Base-by-base conservation (phyloP, 2,329 filamentous ascomycete species). In the Rutstroemia sydowiana region DNA sequence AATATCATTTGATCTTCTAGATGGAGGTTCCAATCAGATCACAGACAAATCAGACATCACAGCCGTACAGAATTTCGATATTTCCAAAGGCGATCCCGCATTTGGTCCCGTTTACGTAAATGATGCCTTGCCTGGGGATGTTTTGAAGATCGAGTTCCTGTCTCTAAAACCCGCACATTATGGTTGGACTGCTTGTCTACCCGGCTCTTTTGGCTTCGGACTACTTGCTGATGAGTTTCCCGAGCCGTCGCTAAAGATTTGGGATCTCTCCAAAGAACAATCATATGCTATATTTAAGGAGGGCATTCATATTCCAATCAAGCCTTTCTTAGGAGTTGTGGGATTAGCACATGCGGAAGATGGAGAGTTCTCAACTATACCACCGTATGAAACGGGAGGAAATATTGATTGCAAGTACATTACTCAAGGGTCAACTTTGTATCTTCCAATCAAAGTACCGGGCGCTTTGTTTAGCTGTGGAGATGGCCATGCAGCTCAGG, bases 331-430 rank as follows among this genome's bases (percentile, higher is more conserved):
- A 9, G 76, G 76, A 18, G 70, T 76, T 28, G 73, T 78, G 55
- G 76, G 75, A 30, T 65, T 79, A 5, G 75, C 76, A 0, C 75
- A 72, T 0, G 70, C 67, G 9, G 66, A 63, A 10, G 65, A 69
- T 20, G 73, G 70, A 23, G 71, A 75, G 42, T 70, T 75, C 47
- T 69, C 68, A 23, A 77, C 72, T 3, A 74, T 79, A 16, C 75
- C 75, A 21, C 75, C 76, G 1, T 72, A 73, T 45, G 68, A 72
- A 23, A 73, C 71, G 3, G 76, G 76, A 44, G 76, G 76, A n/a
- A 79, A 79, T 59, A 70, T 79, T 44, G 76, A 79, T 61, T 77
- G 75, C 55, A 72, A 72, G 39, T 70, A 77, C 55, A 59, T 78
- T 30, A 72, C 69, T 5, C 64, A 68, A 3, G 76, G 76, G 0